Base-by-base conservation (phyloP, 2,329 filamentous ascomycete genomes). In the Blastomyces emzantsi region DNA sequence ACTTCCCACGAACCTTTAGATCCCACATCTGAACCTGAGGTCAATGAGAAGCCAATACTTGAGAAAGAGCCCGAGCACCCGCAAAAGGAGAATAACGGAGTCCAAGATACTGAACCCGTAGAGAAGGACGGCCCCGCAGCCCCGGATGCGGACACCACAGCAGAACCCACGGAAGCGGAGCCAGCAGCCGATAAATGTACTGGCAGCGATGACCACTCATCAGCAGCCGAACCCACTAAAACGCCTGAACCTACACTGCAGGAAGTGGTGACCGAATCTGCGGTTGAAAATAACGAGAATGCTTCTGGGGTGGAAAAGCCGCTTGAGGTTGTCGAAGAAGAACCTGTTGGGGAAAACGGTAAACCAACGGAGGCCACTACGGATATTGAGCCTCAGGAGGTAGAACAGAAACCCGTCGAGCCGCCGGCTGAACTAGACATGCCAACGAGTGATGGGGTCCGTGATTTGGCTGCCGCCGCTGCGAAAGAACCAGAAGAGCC, bases 21-120 rank as follows among this genome's bases (percentile, higher is more conserved):
- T 28, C 25, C 36, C 22, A 9, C 15, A 30, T 22, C 19, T 25
- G 25, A 47, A 15, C 39, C 39, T 9, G 33, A 57, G 30, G 56
- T 55, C 11, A 62, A 64, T 39, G 45, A 65, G 17, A 62, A 63
- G 6, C 33, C 65, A 28, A 45, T 62, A 30, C 61, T 59, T 9
- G 65, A 63, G 1, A 63, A 68, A 30, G 61, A 55, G n/a, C 17
- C 39, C 15, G 28, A 25, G 22, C 11, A 49, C 3, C n/a, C 11
- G 6, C 6, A 11, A 30, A 33, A 33, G 41, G 43, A 47, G 5
- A 41, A 60, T n/a, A 25, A 17, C n/a, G n/a, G 17, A 47, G 17
- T 2, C 11, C 25, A n/a, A 33, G 41, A 28, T 30, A 36, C 45
- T 30, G 59, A 52, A n/a, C 45, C 25, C 17, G 45, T 7, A n/a